These are phyloP conservation scores for Pleurotus platypus DNA, from an alignment of 768 basidiomycete species.

Conservation along the genomic window DNA sequence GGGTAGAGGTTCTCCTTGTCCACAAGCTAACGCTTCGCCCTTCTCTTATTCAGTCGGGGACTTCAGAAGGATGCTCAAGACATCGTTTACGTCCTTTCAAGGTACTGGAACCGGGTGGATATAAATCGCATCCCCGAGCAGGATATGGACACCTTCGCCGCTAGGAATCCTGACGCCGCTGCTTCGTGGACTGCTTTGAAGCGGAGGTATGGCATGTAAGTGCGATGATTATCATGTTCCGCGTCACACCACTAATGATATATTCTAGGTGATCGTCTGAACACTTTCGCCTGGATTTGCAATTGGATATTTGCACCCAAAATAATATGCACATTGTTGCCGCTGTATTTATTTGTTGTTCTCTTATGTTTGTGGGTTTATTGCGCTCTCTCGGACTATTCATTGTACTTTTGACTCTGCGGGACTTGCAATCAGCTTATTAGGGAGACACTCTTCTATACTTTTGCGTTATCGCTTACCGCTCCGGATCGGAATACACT, in stretches of 20 bases:
- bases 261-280: conserved; percentile 2
- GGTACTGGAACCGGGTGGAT: conserved; percentile 80
- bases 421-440: neutral
- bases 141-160: conserved; percentile 78
- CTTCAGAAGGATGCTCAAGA: conserved; percentile 75
- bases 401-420: neutral
- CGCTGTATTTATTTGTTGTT: neutral
- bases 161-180: conserved; percentile 52
- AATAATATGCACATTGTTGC: conserved; percentile 2
- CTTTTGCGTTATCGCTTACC: neutral
- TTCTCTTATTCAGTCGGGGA: conserved; percentile 47
- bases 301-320: neutral
- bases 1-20: conserved; percentile 12
- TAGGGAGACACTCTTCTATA: neutral
- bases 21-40: conserved; percentile 13
- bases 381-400: neutral
- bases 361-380: conserved; percentile 1
- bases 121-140: conserved; percentile 84
- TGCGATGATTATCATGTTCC: neutral
- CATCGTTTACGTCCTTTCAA: conserved; percentile 64
- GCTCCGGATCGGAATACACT: conserved; percentile 1
- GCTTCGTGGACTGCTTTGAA: conserved; percentile 74
- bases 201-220: conserved; percentile 66
- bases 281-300: neutral
- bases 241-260: neutral